These are phyloP conservation scores for Chrysoporthe puriensis DNA, from an alignment of 2,329 filamentous ascomycete species.

Conservation along the genomic window DNA sequence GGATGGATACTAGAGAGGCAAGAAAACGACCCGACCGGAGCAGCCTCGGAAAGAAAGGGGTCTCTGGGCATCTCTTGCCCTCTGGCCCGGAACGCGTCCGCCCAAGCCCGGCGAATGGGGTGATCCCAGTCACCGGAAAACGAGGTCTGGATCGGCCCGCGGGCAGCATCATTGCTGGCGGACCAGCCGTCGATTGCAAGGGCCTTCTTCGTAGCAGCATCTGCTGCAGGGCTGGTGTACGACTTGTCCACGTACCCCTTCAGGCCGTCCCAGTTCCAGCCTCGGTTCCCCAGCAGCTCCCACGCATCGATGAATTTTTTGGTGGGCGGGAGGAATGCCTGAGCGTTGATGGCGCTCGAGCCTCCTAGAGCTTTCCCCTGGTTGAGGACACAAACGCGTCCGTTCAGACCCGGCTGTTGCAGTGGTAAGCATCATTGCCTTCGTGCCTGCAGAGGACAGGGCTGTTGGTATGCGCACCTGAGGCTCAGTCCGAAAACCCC, in stretches of 20 bases:
- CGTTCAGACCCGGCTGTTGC: conserved; percentile 30
- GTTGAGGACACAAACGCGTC: conserved; percentile 38
- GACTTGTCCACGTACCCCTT: conserved; percentile 39
- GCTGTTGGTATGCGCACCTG: neutral
- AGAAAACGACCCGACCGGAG: conserved; percentile 19
- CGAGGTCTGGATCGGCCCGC: conserved; percentile 14
- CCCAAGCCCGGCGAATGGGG: conserved; percentile 18
- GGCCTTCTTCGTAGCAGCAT: neutral
- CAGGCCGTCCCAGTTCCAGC: conserved; percentile 35
- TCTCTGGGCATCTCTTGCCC: conserved; percentile 6
- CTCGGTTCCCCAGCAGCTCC: conserved; percentile 35
- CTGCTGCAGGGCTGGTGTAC: conserved; percentile 3
- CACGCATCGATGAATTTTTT: conserved; percentile 35
- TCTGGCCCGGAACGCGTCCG: neutral
- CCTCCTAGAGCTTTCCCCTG: conserved; percentile 41
- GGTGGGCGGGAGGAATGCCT: conserved; percentile 29
- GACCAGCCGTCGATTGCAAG: conserved; percentile 11
- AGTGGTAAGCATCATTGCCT: neutral
- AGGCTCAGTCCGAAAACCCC: conserved; percentile 17
- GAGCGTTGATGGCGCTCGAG: conserved; percentile 37
- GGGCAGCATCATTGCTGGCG: neutral
- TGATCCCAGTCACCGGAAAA: conserved; percentile 12
- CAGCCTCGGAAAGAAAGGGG: conserved; percentile 12
- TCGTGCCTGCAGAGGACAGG: neutral
- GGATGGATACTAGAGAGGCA: conserved; percentile 27